phyloP scores from a whole-genome alignment of 768 basidiomycete species.

The Coprinopsis marcescibilis region DNA sequence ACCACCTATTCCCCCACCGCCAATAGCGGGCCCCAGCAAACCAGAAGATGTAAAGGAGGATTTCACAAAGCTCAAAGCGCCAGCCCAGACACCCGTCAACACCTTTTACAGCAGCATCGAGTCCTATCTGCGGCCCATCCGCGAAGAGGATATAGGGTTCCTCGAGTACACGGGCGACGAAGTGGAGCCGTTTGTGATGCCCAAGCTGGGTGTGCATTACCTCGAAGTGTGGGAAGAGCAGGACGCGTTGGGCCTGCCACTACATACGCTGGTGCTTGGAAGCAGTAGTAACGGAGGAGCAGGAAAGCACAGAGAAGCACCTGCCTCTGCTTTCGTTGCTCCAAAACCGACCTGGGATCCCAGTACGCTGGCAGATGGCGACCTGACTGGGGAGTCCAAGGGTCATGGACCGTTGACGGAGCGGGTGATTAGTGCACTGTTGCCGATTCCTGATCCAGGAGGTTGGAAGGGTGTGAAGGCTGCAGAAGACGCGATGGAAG shows the following conservation, averaged over 20 bases:
- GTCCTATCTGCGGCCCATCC: slow-evolving; percentile 81
- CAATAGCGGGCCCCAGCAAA: slow-evolving; percentile 76
- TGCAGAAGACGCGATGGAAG: slow-evolving; percentile 81
- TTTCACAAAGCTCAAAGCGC: slow-evolving; percentile 79
- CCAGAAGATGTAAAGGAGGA: slow-evolving; percentile 83
- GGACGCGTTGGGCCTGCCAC: slow-evolving; percentile 48
- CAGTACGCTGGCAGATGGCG: slow-evolving; percentile 67
- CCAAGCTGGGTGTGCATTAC: slow-evolving; percentile 84
- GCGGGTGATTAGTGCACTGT: slow-evolving; percentile 67
- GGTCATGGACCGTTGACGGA: slow-evolving; percentile 89
- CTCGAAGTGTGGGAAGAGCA: slow-evolving; percentile 91
- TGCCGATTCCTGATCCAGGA: slow-evolving; percentile 60
- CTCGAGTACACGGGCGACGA: slow-evolving; percentile 90
- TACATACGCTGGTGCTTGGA: too few relatives aligned
- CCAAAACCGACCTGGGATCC: slow-evolving; percentile 78
- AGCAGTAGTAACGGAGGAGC: too few relatives aligned
- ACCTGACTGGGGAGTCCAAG: slow-evolving; percentile 64
- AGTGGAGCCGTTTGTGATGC: slow-evolving; percentile 79
- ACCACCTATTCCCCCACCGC: slow-evolving; percentile 56
- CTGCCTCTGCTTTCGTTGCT: slow-evolving; percentile 34
- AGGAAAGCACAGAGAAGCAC: slow-evolving; percentile 28
- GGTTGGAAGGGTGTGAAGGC: slow-evolving; percentile 78
- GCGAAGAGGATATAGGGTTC: slow-evolving; percentile 95
- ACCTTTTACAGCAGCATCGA: slow-evolving; percentile 90
- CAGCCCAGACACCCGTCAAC: slow-evolving; percentile 58